These are phyloP conservation scores for Petunia axillaris DNA, from an alignment of 257 asterid species.

Conservation along the genomic window DNA sequence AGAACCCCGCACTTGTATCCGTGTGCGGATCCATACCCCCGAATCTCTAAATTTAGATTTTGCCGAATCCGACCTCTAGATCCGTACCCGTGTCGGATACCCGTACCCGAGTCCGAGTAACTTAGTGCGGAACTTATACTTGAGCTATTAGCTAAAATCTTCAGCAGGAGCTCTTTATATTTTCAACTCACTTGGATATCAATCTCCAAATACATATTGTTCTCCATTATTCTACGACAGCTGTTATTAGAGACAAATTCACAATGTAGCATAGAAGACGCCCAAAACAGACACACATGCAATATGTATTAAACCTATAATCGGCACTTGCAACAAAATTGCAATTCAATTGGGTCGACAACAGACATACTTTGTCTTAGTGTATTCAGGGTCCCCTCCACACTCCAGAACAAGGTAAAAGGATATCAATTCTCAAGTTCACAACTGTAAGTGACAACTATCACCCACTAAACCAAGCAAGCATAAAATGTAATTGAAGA, in stretches of 20 bases:
- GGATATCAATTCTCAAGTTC: neutral
- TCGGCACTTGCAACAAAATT: neutral
- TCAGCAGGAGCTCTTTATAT: neutral
- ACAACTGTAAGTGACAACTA: neutral
- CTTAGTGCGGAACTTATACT: neutral
- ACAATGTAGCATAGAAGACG: neutral
- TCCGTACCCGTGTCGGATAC: too few species aligned
- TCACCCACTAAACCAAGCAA: neutral
- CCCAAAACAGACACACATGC: neutral
- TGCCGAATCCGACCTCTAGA: too few species aligned
- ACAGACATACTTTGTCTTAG: neutral
- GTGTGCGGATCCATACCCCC: too few species aligned
- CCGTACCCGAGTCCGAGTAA: too few species aligned
- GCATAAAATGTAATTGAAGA: too few species aligned
- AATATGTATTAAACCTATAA: neutral
- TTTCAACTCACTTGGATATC: neutral
- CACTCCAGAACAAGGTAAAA: neutral
- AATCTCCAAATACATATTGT: neutral
- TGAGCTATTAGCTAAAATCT: neutral
- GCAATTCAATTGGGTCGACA: neutral
- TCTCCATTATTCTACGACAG: neutral
- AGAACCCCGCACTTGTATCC: too few species aligned
- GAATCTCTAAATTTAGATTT: too few species aligned
- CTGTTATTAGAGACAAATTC: neutral
- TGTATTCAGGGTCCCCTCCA: neutral